Conservation (phyloP, 2,329 filamentous ascomycete genomes). For the Penicillium digitatum region DNA sequence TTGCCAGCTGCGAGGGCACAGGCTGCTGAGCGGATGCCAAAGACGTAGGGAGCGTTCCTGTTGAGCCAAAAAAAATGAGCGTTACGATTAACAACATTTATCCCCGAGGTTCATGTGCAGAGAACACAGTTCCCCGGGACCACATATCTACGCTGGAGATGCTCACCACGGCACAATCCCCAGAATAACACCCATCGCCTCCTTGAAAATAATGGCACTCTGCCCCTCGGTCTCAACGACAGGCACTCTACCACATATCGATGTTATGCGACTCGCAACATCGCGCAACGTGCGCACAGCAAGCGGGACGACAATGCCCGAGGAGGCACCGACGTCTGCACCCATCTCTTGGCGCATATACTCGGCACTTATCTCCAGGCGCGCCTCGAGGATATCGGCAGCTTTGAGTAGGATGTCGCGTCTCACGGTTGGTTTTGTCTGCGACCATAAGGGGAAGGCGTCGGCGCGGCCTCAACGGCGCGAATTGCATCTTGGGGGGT, state of each 20-base stretch:
- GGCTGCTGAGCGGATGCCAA: constrained; percentile 49
- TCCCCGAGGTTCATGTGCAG: background rate
- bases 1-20: constrained; percentile 68
- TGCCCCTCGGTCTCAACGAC: constrained; percentile 48
- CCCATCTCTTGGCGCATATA: constrained; percentile 59
- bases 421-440: constrained; percentile 56
- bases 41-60: constrained; percentile 53
- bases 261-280: constrained; percentile 47
- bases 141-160: background rate
- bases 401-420: constrained; percentile 68
- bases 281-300: constrained; percentile 45
- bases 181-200: constrained; percentile 73
- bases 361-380: constrained; percentile 50
- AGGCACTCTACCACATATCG: constrained; percentile 49
- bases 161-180: constrained; percentile 73
- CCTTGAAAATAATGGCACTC: constrained; percentile 64
- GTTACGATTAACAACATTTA: background rate
- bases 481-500: constrained; percentile 39
- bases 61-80: background rate
- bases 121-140: background rate
- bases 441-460: constrained; percentile 65
- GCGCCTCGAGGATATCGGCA: constrained; percentile 52
- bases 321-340: constrained; percentile 36
- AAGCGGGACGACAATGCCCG: constrained; percentile 31
- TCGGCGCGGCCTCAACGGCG: constrained; percentile 57